Conservation (phyloP, 2,329 filamentous ascomycete species). For the Podosphaera aphanis region DNA sequence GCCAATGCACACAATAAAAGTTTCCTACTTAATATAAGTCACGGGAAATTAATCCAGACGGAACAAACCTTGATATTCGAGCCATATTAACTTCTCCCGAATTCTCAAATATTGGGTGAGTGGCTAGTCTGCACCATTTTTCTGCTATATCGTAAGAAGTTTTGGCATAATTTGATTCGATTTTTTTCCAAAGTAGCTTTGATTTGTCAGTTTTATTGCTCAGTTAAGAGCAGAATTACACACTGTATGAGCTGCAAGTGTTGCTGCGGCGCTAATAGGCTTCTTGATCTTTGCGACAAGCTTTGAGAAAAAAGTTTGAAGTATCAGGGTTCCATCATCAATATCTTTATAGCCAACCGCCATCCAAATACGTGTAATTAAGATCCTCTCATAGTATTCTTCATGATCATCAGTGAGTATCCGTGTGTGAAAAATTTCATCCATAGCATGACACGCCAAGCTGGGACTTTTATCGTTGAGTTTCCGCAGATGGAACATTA, state of each 20-base stretch:
- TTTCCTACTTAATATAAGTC: slow-evolving; percentile 28
- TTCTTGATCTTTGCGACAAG: slow-evolving; percentile 23
- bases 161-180: slow-evolving; percentile 34
- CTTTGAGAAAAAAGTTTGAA: slow-evolving; percentile 22
- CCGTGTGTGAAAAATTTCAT: slow-evolving; percentile 36
- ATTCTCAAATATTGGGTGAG: slow-evolving; percentile 41
- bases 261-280: slow-evolving; percentile 32
- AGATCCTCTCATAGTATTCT: slow-evolving; percentile 42
- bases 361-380: slow-evolving; percentile 48
- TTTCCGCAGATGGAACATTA: slow-evolving; percentile 45
- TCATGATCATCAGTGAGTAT: slow-evolving; percentile 25
- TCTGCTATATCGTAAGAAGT: slow-evolving; percentile 31
- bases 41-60: neutral
- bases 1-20: slow-evolving; percentile 45
- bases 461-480: slow-evolving; percentile 30
- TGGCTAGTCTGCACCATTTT: slow-evolving; percentile 47
- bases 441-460: slow-evolving; percentile 28
- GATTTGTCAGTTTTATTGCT: slow-evolving; percentile 5
- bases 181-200: slow-evolving; percentile 60
- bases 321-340: slow-evolving; percentile 16
- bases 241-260: slow-evolving; percentile 45
- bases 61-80: slow-evolving; percentile 38
- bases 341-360: slow-evolving; percentile 23
- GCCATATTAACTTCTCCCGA: slow-evolving; percentile 41
- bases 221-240: slow-evolving; percentile 10